phyloP scores from a whole-genome alignment of 192 early-diverging fungal species.

The Backusella westeae region DNA sequence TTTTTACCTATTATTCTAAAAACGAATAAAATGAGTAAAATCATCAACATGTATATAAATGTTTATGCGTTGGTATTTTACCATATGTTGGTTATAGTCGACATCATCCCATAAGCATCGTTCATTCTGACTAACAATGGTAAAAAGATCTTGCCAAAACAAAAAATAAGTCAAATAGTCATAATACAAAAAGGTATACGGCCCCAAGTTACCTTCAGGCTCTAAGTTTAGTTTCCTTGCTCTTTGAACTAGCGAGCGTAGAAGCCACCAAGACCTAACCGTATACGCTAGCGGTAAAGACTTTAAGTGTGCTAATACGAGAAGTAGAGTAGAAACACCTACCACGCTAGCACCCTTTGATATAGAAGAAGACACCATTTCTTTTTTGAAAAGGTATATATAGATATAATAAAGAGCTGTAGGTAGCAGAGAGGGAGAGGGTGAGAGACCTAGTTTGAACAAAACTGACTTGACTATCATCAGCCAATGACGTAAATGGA shows the following conservation, averaged over 20 bases:
- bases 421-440: too few relatives aligned
- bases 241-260: slow-evolving; percentile 19
- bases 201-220: slow-evolving; percentile 1
- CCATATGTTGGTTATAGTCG: slow-evolving; percentile 50
- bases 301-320: slow-evolving; percentile 38
- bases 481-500: too few relatives aligned
- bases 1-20: slow-evolving; percentile 25
- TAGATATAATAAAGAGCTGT: not conserved
- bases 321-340: slow-evolving; percentile 18
- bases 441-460: too few relatives aligned
- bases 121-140: slow-evolving; percentile 29
- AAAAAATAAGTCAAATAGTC: not conserved
- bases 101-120: slow-evolving; percentile 48
- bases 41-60: not conserved
- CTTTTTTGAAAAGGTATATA: not conserved
- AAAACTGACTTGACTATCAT: too few relatives aligned
- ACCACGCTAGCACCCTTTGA: slow-evolving; percentile 1
- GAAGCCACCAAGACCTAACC: slow-evolving; percentile 37
- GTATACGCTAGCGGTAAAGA: slow-evolving; percentile 45
- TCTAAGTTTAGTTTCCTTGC: slow-evolving; percentile 13
- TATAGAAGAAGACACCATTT: not conserved
- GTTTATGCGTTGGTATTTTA: slow-evolving; percentile 13
- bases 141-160: slow-evolving; percentile 29
- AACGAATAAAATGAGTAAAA: not conserved
- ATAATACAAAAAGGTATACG: not conserved